Evolutionary conservation across 129 eudicot genomes (phyloP).

Genomic region (Saussurea involucrata): DNA sequence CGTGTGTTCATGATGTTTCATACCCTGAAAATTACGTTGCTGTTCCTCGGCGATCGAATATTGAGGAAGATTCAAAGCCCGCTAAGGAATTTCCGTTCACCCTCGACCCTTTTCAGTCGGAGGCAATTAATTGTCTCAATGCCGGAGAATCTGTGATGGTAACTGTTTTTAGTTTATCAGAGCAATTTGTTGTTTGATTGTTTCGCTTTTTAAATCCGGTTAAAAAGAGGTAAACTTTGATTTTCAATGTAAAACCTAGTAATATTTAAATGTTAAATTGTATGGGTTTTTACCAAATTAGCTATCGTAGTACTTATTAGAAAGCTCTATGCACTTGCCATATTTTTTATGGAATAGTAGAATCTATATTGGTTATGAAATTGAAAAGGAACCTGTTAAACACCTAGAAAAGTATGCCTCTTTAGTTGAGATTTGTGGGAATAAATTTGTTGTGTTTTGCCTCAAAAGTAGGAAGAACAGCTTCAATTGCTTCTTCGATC

Average conservation of each 20-base stretch:
- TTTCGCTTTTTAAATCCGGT: neutral
- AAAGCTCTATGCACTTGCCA: neutral
- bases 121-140: constrained; percentile 80
- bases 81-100: constrained; percentile 87
- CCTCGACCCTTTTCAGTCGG: constrained; percentile 88
- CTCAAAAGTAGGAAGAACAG: neutral
- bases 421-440: neutral
- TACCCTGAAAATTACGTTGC: constrained; percentile 70
- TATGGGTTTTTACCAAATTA: neutral
- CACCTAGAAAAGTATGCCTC: neutral
- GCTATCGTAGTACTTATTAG: neutral
- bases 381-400: neutral
- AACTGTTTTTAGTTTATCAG: constrained; percentile 6
- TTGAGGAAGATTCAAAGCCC: constrained; percentile 48
- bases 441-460: neutral
- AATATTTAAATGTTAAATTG: neutral
- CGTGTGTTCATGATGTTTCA: constrained; percentile 79
- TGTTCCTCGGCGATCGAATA: constrained; percentile 16
- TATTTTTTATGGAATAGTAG: neutral
- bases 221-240: neutral
- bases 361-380: neutral
- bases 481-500: neutral
- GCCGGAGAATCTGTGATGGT: constrained; percentile 98
- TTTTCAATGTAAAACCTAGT: neutral
- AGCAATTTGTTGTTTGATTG: neutral